These are phyloP conservation scores for Phytophthora palmivora DNA, from an alignment of 352 stramenopile species.

Conservation along the genomic window DNA sequence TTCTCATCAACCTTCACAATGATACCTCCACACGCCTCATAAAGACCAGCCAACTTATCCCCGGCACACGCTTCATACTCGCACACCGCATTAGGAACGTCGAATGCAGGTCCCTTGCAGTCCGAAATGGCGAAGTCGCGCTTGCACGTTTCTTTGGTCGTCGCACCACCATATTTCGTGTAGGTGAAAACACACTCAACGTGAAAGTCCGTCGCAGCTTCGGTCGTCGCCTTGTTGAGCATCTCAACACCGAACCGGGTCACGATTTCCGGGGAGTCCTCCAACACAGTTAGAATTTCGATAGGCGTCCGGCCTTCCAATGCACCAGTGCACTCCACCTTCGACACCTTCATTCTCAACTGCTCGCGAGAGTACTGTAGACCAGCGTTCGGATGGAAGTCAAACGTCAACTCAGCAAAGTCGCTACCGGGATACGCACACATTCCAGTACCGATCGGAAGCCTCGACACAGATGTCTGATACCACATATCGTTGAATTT, in stretches of 20 bases:
- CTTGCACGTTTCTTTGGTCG: conserved; percentile 42
- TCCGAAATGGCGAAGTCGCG: conserved; percentile 61
- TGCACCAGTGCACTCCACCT: conserved; percentile 50
- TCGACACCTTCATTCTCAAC: conserved; percentile 46
- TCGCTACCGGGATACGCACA: conserved; percentile 67
- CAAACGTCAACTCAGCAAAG: conserved; percentile 73
- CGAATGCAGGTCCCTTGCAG: conserved; percentile 63
- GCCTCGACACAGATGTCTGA: conserved; percentile 47
- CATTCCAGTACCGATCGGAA: conserved; percentile 40
- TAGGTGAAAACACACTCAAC: conserved; percentile 69
- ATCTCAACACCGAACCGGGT: conserved; percentile 65
- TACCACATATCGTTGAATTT: conserved; percentile 78
- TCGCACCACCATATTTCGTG: conserved; percentile 31
- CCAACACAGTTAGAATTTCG: conserved; percentile 44
- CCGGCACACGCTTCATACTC: conserved; percentile 46
- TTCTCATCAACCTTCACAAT: conserved; percentile 30
- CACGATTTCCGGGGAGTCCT: conserved; percentile 50
- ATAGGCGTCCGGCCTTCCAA: conserved; percentile 37
- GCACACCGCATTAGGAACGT: conserved; percentile 49
- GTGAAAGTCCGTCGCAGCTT: conserved; percentile 47
- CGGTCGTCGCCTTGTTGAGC: conserved; percentile 48
- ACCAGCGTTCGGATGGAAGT: conserved; percentile 59
- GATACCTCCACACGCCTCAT: conserved; percentile 55
- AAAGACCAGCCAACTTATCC: conserved; percentile 40
- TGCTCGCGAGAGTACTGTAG: conserved; percentile 45